Base-by-base conservation (phyloP, 148 eudicot species). In the Bassia scoparia region DNA sequence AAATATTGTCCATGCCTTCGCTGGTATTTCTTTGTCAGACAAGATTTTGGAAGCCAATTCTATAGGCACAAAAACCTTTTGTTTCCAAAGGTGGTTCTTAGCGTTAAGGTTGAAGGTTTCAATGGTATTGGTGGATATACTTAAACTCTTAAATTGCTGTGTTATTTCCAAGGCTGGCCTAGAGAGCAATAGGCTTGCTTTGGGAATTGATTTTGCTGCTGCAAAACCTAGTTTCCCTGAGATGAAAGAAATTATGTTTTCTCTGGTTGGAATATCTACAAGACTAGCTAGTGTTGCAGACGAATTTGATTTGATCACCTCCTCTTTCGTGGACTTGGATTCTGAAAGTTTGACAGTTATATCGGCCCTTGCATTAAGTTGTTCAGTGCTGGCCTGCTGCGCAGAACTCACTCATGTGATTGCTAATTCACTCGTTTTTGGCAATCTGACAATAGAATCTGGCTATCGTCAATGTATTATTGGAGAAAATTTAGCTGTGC, bases 1-100 rank as follows among this genome's bases (percentile, higher is more conserved):
- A 62, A 82, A 76, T 80, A 84, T 91, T 68, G 54, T 52, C 18
- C 74, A 69, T 46, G 82, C 79, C 46, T 67, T 82, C 77, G 82
- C 70, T 52, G 74, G 43, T 66, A 71, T 87, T 75, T 82, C 69
- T 35, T 69, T 78, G 52, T 85, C 88, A 48, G 84, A 82, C 78
- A 85, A 86, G 77, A 70, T 73, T 56, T 73, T 95, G 80, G 78
- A 79, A 76, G 71, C 78, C 69, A 70, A 79, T 67, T 73, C 78
- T 55, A 55, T 69, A 53, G 61, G 74, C 62, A 82, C 76, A 49
- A 82, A 71, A 77, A 24, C 74, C 23, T 78, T 87, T 73, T 67
- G 78, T 70, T 95, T 95, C 72, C 97, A 92, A 71, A 82, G 84
- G 74, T 90, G 93, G 97, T 87, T 88, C 79, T 61, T 87, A 77